phyloP scores from a whole-genome alignment of 371 early-diverging fungal genomes.

The Mucor plumbeus region DNA sequence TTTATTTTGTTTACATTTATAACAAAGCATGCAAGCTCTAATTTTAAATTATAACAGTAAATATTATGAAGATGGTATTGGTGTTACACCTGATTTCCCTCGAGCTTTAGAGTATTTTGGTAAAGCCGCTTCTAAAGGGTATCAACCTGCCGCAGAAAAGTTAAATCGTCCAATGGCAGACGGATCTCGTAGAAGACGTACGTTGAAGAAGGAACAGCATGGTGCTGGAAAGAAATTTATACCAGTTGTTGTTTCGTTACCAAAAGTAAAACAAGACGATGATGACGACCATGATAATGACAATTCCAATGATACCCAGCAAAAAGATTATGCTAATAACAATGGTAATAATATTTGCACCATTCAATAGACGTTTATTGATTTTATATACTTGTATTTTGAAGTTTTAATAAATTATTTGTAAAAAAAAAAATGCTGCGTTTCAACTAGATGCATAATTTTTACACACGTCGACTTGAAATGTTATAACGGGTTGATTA shows the following conservation, averaged over 20 bases:
- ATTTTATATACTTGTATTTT: not conserved
- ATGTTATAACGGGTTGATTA: not conserved
- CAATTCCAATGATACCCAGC: not conserved
- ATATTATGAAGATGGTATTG: conserved; percentile 39
- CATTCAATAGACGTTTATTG: conserved; percentile 1
- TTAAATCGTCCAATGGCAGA: conserved; percentile 18
- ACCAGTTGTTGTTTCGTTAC: not conserved
- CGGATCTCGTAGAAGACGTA: conserved; percentile 6
- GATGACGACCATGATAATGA: conserved; percentile 11
- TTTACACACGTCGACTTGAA: not conserved
- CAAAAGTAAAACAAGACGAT: conserved; percentile 16
- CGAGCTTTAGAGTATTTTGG: conserved; percentile 35
- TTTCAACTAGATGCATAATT: not conserved
- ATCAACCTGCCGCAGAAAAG: conserved; percentile 28
- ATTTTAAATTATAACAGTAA: conserved; percentile 11
- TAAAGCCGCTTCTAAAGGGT: conserved; percentile 39
- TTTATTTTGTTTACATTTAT: not conserved
- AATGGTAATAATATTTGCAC: conserved; percentile 11
- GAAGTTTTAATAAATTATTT: not conserved
- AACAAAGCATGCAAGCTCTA: conserved; percentile 44
- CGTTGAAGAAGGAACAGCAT: not conserved
- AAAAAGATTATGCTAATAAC: not conserved
- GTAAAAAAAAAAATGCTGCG: not conserved
- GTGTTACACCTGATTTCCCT: conserved; percentile 25
- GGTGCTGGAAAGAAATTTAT: not conserved